Base-by-base conservation (phyloP, 352 stramenopile genomes). In the Pythium diclinum region DNA sequence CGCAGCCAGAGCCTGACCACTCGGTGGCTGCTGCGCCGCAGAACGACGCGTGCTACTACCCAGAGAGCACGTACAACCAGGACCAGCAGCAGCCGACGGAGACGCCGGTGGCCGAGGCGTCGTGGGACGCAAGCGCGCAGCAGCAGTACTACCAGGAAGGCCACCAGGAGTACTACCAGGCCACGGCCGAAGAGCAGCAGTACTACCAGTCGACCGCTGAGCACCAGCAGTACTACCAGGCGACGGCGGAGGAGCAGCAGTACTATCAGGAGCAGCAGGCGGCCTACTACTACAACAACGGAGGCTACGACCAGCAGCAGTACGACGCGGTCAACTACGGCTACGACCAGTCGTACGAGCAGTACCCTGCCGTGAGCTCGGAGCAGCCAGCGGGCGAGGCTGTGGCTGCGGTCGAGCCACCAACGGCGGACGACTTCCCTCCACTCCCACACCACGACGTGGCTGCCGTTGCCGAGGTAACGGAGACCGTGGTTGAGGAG, bases 161-260 rank as follows among this genome's bases (percentile, higher is more conserved):
- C n/a, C 65, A 63, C 40, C 34, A 52, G 36, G 58, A 68, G 25
- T 66, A 74, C 25, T 56, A 70, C 17, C 70, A 71, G 21, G 13
- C 40, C 44, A 66, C 61, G 44, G 67, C 69, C 32, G 19, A 60
- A 23, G 28, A 52, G n/a, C 30, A 56, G 25, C 49, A 56, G 49
- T 47, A 47, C 40, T 47, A 47, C 16, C 44, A 51, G 44, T 25
- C 44, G n/a, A 47, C 40, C 42, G 51, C 10, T 54, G 32, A 68
- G 34, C 33, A 66, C 57, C 44, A 73, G 56, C 57, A 76, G 58
- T 59, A 63, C 59, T 10, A 63, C 40, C 57, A 71, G 51, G 48
- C 67, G 13, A 40, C 38, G 6, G 44, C 63, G 16, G 58, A 71
- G 14, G 57, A 63, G 19, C 46, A 72, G 19, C 52, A 51, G 25